phyloP scores from a whole-genome alignment of 768 basidiomycete species.

The Mycena galopus region DNA sequence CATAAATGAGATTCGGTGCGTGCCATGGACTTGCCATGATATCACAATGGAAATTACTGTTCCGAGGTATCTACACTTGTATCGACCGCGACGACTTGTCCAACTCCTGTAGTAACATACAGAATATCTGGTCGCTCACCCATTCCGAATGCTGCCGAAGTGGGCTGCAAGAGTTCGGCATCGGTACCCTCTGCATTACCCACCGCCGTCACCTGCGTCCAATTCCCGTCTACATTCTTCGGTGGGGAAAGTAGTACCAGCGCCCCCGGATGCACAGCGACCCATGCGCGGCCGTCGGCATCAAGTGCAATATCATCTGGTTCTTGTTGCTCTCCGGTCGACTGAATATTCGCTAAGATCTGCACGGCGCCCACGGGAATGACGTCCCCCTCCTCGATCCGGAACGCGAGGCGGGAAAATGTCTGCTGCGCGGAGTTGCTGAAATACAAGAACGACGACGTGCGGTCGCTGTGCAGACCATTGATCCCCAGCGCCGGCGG shows the following conservation, averaged over 20 bases:
- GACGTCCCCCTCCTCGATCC: not conserved
- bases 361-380: not conserved
- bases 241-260: not conserved
- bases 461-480: not conserved
- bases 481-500: not conserved
- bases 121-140: not conserved
- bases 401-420: not conserved
- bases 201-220: not conserved
- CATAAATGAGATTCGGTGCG: no score
- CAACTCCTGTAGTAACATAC: not conserved
- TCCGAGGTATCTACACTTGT: no score
- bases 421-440: not conserved
- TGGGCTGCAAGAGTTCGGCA: not conserved
- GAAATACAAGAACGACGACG: not conserved
- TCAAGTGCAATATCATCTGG: not conserved
- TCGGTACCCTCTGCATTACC: not conserved
- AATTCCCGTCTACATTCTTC: not conserved
- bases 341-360: not conserved
- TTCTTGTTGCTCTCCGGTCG: not conserved
- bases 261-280: not conserved
- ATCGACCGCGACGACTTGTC: not conserved
- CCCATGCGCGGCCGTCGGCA: not conserved
- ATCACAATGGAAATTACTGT: no score
- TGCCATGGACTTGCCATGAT: no score
- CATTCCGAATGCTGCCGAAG: not conserved